Base-by-base conservation (phyloP, 2,329 filamentous ascomycete species). In the Hymenoscyphus fructigenus region DNA sequence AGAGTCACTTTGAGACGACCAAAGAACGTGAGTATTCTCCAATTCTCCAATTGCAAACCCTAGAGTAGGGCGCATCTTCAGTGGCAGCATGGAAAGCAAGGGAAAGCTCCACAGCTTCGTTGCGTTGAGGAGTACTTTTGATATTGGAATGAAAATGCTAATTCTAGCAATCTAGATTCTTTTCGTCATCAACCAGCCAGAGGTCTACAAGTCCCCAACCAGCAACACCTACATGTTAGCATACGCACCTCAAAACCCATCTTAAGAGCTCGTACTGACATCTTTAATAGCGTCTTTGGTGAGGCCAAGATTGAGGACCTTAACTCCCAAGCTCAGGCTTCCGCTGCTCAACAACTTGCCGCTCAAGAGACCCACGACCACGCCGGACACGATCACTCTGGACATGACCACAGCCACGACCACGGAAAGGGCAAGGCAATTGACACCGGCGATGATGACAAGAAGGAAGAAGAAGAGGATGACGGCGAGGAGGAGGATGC, bases 301-400 rank as follows among this genome's bases (percentile, higher is more conserved):
- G 96, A 99, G 87, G 95, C 96, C 79, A 99, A 99, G 91, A 98
- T 99, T 73, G 95, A 99, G 88, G 96, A 99, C 82, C 87, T 98
- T 77, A 99, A 98, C 90, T 96, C 95, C 76, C 92, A 94, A 79
- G 94, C 94, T 76, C 95, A 98, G 85, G 92, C 94, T 76, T 92
- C 91, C 73, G 95, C 95, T 75, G 94, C 94, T 75, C 92, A 96
- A 83, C 93, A 97, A 84, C 91, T 99, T 75, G 93, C 93, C 75
- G 89, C 88, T 71, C 85, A 86, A 76, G 89, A 88, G 74, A 78
- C 78, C 65, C 73, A 76, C 68, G 75, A 76, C 65, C 74, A 76
- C 68, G 85, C 85, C 68, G 83, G 83, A 73, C 81, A 83, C 73
- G 83, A 82, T 72, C 80, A 82, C 74, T 81, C 82, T 70, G 83